These are phyloP conservation scores for Candida nonsorbophila DNA, from an alignment of 805 yeast genomes.

Conservation along the genomic window DNA sequence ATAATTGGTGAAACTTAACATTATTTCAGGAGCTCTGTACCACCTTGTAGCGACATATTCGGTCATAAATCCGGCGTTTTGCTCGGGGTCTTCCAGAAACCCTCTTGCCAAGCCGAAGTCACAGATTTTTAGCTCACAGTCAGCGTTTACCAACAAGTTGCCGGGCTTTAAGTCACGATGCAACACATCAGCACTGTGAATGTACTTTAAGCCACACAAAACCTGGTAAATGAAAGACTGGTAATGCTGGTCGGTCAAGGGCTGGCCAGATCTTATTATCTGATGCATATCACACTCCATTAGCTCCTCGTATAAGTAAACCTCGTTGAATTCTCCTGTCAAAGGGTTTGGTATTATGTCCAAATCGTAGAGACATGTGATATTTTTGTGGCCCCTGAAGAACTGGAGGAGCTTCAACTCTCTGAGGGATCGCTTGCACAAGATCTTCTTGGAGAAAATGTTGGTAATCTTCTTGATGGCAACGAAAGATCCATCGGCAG, in stretches of 20 bases:
- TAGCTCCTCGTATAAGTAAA: constrained; percentile 89
- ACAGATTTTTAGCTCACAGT: constrained; percentile 93
- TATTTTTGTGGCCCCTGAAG: constrained; percentile 94
- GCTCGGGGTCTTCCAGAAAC: constrained; percentile 73
- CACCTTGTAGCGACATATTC: constrained; percentile 98
- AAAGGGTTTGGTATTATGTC: constrained; percentile 74
- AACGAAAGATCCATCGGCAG: constrained; percentile 43
- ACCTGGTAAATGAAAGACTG: constrained; percentile 91
- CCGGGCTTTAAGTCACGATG: constrained; percentile 96
- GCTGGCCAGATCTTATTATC: constrained; percentile 89
- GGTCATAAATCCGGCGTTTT: constrained; percentile 89
- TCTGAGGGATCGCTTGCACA: constrained; percentile 87
- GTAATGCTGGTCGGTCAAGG: constrained; percentile 90
- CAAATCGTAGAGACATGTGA: constrained; percentile 90
- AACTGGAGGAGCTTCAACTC: constrained; percentile 88
- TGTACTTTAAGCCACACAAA: constrained; percentile 82
- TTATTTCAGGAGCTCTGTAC: constrained; percentile 98
- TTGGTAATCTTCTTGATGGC: constrained; percentile 96
- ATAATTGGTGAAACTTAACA: constrained; percentile 89
- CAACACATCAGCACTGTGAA: constrained; percentile 87
- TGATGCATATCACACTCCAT: constrained; percentile 99
- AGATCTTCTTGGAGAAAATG: constrained; percentile 83
- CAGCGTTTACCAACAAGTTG: constrained; percentile 87
- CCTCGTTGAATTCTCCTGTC: constrained; percentile 74
- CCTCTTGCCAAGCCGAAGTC: constrained; percentile 97